Evolutionary conservation across 768 basidiomycete species (phyloP).

Genomic region (Candolleomyces eurysporus): DNA sequence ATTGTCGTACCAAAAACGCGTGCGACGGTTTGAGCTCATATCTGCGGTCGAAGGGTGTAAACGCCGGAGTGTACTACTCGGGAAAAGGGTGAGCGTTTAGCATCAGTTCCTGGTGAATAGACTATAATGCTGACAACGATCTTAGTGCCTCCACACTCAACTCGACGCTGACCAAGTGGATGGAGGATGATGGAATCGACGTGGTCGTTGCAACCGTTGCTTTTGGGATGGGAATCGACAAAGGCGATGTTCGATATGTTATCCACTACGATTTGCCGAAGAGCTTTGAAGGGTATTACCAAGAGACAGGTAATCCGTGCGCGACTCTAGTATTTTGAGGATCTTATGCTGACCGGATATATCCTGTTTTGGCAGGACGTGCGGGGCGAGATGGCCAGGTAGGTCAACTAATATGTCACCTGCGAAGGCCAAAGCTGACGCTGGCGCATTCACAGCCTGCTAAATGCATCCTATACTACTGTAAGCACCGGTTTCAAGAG

Average conservation of each 20-base stretch:
- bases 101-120: not conserved
- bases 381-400: constrained; percentile 79
- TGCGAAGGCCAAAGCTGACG: not conserved
- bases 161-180: constrained; percentile 61
- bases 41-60: constrained; percentile 64
- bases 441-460: constrained; percentile 55
- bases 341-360: not conserved
- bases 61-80: constrained; percentile 71
- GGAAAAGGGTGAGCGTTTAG: constrained; percentile 52
- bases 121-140: too few relatives aligned
- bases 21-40: constrained; percentile 68
- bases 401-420: constrained; percentile 19
- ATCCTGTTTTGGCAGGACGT: constrained; percentile 44
- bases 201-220: constrained; percentile 80
- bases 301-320: constrained; percentile 66
- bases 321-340: not conserved
- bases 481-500: constrained; percentile 36
- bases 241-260: constrained; percentile 65
- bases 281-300: constrained; percentile 65
- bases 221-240: constrained; percentile 87
- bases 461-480: constrained; percentile 82
- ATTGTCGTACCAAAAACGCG: constrained; percentile 64
- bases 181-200: constrained; percentile 55
- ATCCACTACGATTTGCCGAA: not conserved
- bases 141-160: constrained; percentile 50